Evolutionary conservation across 2,329 filamentous ascomycete species (phyloP), one percentile per base, ranked within the genome.

Genomic region (Pseudocercospora musae): DNA sequence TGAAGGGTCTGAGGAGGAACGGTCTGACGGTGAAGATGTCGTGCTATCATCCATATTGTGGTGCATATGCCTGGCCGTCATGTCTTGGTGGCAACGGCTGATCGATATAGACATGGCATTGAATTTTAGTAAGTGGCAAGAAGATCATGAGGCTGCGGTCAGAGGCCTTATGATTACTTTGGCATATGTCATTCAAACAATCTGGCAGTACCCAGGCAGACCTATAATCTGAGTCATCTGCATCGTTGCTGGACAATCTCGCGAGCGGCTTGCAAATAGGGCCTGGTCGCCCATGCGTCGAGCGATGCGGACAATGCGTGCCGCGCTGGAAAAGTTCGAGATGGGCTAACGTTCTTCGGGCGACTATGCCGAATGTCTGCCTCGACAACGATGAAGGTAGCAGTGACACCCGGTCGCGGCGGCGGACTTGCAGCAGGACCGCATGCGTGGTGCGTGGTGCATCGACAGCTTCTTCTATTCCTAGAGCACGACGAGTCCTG

Each of bases 221-320:
- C 42, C 49, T 52, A 52, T 52, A 52, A 60, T 62, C 60, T 62
- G 60, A 62, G 61, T 65, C 57, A 62, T 62, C 63, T 59, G 56
- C 57, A 65, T 62, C 40, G 42, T 61, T 49, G 46, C 33, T 63
- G 42, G 57, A 49, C 57, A 58, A 59, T 33, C 42, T 59, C 46
- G 40, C 62, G 44, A 59, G 42, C 42, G 42, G 59, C 59, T 62
- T 59, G 62, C 62, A 60, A 60, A 63, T 58, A 58, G 53, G 57
- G 55, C 62, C 18, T 58, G 33, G 29, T 37, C 46, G 31, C 29
- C 20, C 57, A 54, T 52, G 15, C 53, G 59, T 27, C 54, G 56
- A 48, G 46, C 37, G 56, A 56, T 37, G 61, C 53, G 52, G 53
- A 49, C 53, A 56, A 31, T 25, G 31, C 33, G 37, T 61, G 59